Conservation (phyloP, 306 rosid species). For the Spatholobus suberectus region DNA sequence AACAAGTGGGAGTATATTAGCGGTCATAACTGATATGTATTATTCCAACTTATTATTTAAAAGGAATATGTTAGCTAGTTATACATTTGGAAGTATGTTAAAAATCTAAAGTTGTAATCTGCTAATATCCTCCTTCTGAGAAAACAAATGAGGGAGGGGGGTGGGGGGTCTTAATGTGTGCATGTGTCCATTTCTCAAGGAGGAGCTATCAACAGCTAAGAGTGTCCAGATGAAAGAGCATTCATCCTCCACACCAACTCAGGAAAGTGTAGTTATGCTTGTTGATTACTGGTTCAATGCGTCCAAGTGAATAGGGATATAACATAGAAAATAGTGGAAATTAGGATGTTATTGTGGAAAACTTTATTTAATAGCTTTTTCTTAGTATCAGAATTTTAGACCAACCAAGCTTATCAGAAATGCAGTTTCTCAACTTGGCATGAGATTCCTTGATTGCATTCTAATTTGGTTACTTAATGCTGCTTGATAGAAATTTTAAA, state of each 20-base stretch:
- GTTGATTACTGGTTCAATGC: background rate
- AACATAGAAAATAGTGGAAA: background rate
- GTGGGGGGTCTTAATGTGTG: too few species aligned
- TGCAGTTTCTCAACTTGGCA: background rate
- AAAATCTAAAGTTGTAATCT: background rate
- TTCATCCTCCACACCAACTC: background rate
- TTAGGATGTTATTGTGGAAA: background rate
- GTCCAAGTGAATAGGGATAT: background rate
- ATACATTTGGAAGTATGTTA: background rate
- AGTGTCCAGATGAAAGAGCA: background rate
- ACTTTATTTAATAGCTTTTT: background rate
- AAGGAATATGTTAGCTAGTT: background rate
- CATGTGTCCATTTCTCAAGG: background rate
- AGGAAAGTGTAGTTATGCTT: background rate
- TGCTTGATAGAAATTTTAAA: constrained; percentile 26
- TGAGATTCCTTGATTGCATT: background rate
- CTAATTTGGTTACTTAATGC: constrained; percentile 27
- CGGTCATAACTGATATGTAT: too few species aligned
- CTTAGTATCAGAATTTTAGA: background rate
- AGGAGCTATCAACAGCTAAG: background rate
- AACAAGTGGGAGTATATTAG: background rate
- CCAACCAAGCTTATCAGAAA: background rate
- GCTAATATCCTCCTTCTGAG: background rate
- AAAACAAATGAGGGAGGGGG: background rate
- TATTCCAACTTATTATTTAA: background rate